A percentile compares a stretch with the other conserved stretches of the same genome.
Evolutionary conservation across 2,329 filamentous ascomycete genomes (phyloP).

Genomic region (Bipolaris gigantea): DNA sequence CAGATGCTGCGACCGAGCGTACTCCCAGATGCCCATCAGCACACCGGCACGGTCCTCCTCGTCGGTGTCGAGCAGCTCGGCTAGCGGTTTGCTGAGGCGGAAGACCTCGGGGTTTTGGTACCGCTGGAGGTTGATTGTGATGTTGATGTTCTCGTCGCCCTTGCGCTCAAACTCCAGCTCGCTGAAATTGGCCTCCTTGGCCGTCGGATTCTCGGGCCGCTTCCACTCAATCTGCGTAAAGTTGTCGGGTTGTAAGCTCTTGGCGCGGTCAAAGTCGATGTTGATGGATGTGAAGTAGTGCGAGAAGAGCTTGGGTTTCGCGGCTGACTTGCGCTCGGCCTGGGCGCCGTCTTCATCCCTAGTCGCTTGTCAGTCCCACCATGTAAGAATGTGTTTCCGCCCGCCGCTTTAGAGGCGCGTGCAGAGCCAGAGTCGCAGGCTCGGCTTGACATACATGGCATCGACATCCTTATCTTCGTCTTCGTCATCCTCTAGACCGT

Average conservation of each 20-base stretch:
- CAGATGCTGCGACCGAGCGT: constrained; percentile 80
- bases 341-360: constrained; percentile 59
- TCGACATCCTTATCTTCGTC: constrained; percentile 49
- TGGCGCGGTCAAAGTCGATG: constrained; percentile 60
- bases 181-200: constrained; percentile 79
- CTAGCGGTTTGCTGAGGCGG: constrained; percentile 74
- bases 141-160: constrained; percentile 88
- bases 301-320: constrained; percentile 62
- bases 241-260: constrained; percentile 67
- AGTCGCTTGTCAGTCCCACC: constrained; percentile 7
- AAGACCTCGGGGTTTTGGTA: constrained; percentile 87
- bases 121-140: constrained; percentile 81
- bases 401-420: neutral
- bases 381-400: neutral
- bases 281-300: constrained; percentile 82
- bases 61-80: constrained; percentile 80
- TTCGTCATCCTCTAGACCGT: constrained; percentile 38
- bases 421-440: neutral
- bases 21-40: constrained; percentile 93
- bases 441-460: constrained; percentile 49
- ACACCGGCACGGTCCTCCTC: constrained; percentile 87
- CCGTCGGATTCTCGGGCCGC: constrained; percentile 68
- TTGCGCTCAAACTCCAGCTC: constrained; percentile 88
- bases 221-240: constrained; percentile 78
- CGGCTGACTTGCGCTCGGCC: constrained; percentile 35